A percentile compares a stretch with the other conserved stretches of the same genome.
These are phyloP conservation scores for Nothophytophthora sp. DNA, from an alignment of 352 stramenopile genomes.

Conservation along the genomic window DNA sequence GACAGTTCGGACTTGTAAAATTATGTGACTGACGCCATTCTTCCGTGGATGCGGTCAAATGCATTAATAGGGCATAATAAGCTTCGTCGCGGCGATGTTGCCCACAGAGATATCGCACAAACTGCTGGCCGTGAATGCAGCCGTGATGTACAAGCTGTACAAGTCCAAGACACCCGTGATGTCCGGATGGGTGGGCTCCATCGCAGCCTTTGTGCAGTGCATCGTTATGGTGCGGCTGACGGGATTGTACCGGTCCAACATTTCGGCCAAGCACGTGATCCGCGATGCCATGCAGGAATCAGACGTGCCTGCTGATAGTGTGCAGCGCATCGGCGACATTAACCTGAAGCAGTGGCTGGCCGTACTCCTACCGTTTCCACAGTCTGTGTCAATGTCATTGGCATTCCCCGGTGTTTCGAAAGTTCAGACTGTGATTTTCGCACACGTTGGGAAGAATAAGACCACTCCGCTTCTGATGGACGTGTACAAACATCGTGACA, in stretches of 20 bases:
- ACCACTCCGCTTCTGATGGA: conserved; percentile 59
- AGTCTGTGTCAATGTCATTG: conserved; percentile 47
- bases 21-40: too few species aligned
- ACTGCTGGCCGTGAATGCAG: conserved; percentile 45
- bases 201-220: conserved; percentile 46
- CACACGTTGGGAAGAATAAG: conserved; percentile 45
- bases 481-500: conserved; percentile 49
- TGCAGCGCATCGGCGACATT: conserved; percentile 50
- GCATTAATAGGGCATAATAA: conserved; percentile 44
- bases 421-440: conserved; percentile 57
- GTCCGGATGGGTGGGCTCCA: conserved; percentile 45
- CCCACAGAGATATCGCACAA: conserved; percentile 67
- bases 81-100: conserved; percentile 57
- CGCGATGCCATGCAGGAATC: conserved; percentile 36
- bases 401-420: conserved; percentile 55
- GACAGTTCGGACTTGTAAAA: too few species aligned
- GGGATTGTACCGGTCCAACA: conserved; percentile 46
- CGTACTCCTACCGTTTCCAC: too few species aligned
- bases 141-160: conserved; percentile 44
- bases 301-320: too few species aligned
- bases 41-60: too few species aligned
- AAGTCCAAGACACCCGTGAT: conserved; percentile 43
- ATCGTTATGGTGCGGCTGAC: conserved; percentile 49
- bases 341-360: too few species aligned
- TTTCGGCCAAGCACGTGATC: conserved; percentile 45